These are phyloP conservation scores for Paramecium sonneborni DNA, from an alignment of 73 alveolate species.

Conservation along the genomic window DNA sequence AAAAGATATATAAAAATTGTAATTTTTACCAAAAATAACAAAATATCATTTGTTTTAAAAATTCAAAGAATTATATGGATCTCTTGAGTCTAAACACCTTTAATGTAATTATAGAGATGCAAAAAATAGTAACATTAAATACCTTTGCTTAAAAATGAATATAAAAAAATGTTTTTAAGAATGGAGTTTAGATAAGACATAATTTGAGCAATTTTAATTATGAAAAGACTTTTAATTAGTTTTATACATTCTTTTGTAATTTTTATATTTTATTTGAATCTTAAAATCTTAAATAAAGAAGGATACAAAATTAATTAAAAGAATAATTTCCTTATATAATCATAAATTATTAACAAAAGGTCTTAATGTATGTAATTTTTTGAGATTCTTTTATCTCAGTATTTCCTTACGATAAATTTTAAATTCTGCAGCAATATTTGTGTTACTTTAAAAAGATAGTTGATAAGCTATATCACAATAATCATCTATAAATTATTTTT, in stretches of 20 bases:
- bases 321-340: not conserved
- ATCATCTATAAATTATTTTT: not conserved
- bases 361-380: not conserved
- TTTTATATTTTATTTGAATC: too few species aligned
- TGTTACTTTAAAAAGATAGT: not conserved
- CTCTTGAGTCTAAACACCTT: not conserved
- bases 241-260: too few species aligned
- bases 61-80: not conserved
- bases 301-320: not conserved
- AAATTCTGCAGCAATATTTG: not conserved
- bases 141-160: not conserved
- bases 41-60: not conserved
- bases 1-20: not conserved
- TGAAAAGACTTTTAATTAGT: too few species aligned
- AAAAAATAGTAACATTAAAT: not conserved
- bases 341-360: not conserved
- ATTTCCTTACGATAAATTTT: not conserved
- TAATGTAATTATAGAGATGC: not conserved
- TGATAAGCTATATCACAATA: not conserved
- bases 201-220: not conserved
- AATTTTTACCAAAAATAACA: slow-evolving; percentile 9
- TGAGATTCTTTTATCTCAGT: not conserved
- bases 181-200: not conserved
- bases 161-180: slow-evolving; percentile 9
- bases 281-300: too few species aligned